A percentile compares a stretch with the other conserved stretches of the same genome.
Evolutionary conservation across 495 filamentous ascomycete species (phyloP).

Genomic region (Peziza echinospora): DNA sequence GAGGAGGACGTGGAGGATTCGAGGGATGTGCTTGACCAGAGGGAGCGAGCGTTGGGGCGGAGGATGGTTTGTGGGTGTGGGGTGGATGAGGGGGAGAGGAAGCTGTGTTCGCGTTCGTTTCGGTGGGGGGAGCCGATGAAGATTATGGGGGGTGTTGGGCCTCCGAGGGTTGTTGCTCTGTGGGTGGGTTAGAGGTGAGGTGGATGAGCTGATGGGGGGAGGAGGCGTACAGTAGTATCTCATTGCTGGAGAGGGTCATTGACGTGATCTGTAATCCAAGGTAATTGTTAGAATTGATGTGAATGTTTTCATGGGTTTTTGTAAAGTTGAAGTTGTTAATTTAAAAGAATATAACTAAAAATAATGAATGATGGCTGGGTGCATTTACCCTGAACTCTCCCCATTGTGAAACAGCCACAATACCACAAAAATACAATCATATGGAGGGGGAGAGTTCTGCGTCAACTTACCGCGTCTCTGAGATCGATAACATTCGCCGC

Average conservation of each 20-base stretch:
- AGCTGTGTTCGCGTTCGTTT: neutral
- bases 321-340: neutral
- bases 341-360: neutral
- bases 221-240: slow-evolving; percentile 26
- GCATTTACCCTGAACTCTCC: slow-evolving; percentile 1
- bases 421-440: neutral
- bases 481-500: no score
- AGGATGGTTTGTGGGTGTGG: neutral
- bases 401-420: neutral
- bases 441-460: no score
- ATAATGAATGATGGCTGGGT: neutral
- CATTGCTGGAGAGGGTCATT: slow-evolving; percentile 11
- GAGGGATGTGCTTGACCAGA: slow-evolving; percentile 8
- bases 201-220: slow-evolving; percentile 3
- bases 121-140: neutral
- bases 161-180: slow-evolving; percentile 14
- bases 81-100: slow-evolving; percentile 2
- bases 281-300: slow-evolving; percentile 1
- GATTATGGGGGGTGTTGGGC: neutral
- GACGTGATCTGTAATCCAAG: slow-evolving; percentile 7
- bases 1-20: slow-evolving; percentile 5
- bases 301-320: slow-evolving; percentile 5
- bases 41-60: slow-evolving; percentile 6
- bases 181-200: neutral
- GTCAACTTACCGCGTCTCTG: no score